Percentiles rank a stretch among this genome's conserved stretches.
These are phyloP conservation scores for Lyophyllum atratum DNA, from an alignment of 768 basidiomycete species.

Conservation along the genomic window DNA sequence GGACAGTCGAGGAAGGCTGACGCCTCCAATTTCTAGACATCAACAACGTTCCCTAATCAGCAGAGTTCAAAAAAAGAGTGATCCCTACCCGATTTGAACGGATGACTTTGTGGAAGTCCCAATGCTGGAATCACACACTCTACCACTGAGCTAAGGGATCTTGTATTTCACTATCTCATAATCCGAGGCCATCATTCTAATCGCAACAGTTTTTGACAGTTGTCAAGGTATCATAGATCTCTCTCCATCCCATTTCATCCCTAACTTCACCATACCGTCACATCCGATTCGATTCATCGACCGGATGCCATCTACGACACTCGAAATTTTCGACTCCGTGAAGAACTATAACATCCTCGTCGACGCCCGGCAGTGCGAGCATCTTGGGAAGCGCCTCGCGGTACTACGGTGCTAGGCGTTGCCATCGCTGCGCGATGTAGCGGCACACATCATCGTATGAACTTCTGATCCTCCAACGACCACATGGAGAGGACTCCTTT, in stretches of 20 bases:
- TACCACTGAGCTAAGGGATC: constrained; percentile 12
- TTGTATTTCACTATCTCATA: neutral
- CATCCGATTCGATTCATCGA: neutral
- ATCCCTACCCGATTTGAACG: constrained; percentile 43
- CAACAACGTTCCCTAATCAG: too few relatives aligned
- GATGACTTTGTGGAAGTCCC: constrained; percentile 40
- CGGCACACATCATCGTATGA: neutral
- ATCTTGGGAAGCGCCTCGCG: neutral
- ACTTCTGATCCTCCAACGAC: neutral
- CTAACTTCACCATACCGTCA: neutral
- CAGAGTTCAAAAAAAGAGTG: too few relatives aligned
- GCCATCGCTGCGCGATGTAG: neutral
- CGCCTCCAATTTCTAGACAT: too few relatives aligned
- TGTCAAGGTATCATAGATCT: too few relatives aligned
- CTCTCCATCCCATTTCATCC: too few relatives aligned
- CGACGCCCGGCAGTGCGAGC: neutral
- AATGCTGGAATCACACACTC: constrained; percentile 24
- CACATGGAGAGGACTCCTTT: neutral
- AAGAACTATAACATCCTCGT: neutral
- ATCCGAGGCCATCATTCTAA: too few relatives aligned
- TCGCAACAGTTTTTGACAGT: too few relatives aligned
- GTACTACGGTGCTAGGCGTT: neutral
- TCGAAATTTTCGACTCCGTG: neutral
- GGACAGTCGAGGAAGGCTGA: too few relatives aligned
- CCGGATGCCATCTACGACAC: neutral